phyloP scores from a whole-genome alignment of 257 asterid genomes.

The Fraxinus quadrangulata region DNA sequence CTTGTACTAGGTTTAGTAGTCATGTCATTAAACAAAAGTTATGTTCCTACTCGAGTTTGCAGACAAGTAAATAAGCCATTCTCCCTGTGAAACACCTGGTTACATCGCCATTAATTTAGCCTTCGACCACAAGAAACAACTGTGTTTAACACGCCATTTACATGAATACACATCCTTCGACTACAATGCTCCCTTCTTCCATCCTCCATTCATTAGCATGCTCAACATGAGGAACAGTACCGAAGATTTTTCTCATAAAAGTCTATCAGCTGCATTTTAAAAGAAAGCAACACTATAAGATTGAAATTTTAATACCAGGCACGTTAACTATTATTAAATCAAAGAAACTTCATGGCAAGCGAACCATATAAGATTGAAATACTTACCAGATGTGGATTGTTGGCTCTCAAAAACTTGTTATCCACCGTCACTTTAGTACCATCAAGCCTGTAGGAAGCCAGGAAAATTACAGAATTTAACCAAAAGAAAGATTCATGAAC shows the following conservation, averaged over 20 bases:
- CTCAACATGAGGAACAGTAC: conserved; percentile 44
- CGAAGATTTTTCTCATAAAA: conserved; percentile 81
- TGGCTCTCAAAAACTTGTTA: conserved; percentile 80
- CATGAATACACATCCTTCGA: too few relatives aligned
- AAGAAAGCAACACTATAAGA: conserved; percentile 4
- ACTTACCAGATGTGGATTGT: conserved; percentile 78
- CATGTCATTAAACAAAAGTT: too few relatives aligned
- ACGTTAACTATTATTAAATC: not conserved
- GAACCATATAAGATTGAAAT: not conserved
- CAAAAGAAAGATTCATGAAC: not conserved
- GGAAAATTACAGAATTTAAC: conserved; percentile 21
- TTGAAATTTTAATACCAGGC: not conserved
- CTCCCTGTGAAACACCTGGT: too few relatives aligned
- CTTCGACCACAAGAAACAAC: too few relatives aligned
- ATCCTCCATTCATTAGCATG: conserved; percentile 24
- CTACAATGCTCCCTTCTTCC: not conserved
- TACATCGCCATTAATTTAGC: too few relatives aligned
- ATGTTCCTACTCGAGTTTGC: too few relatives aligned
- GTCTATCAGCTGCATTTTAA: conserved; percentile 72
- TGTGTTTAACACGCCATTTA: too few relatives aligned
- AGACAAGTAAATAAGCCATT: too few relatives aligned
- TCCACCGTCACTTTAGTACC: conserved; percentile 80
- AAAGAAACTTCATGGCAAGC: not conserved
- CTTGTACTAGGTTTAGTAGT: too few relatives aligned
- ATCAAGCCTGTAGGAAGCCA: conserved; percentile 66